Conservation (phyloP, 2,329 filamentous ascomycete species). For the Colletotrichum eleusines region DNA sequence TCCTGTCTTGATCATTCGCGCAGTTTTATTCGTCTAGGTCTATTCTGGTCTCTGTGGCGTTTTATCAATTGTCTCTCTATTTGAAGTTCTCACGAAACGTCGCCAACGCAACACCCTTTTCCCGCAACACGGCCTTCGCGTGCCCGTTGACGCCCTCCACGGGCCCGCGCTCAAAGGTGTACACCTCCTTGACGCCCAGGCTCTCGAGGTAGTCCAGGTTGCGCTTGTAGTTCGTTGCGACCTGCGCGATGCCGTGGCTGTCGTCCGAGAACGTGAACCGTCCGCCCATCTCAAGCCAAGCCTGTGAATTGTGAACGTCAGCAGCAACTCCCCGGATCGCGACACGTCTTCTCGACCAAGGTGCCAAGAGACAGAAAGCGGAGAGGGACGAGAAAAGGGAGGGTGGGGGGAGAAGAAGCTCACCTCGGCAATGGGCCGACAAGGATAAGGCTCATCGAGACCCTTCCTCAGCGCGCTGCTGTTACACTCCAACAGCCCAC, state of each 20-base stretch:
- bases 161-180: conserved; percentile 61
- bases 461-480: conserved; percentile 90
- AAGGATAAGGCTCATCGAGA: conserved; percentile 90
- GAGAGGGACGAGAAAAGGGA: conserved; percentile 14
- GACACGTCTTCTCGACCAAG: neutral
- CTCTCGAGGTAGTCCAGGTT: conserved; percentile 77
- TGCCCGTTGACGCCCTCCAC: conserved; percentile 47
- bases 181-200: conserved; percentile 74
- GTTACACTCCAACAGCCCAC: conserved; percentile 90
- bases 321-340: neutral
- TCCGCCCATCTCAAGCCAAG: conserved; percentile 79
- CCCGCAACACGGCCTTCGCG: conserved; percentile 53
- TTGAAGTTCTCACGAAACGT: conserved; percentile 53
- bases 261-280: conserved; percentile 94
- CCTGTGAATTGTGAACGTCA: conserved; percentile 56
- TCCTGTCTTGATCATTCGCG: too few relatives aligned
- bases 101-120: conserved; percentile 58
- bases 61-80: conserved; percentile 8
- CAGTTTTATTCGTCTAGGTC: neutral
- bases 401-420: conserved; percentile 46
- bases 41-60: neutral
- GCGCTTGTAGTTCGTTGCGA: conserved; percentile 84
- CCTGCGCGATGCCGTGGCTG: conserved; percentile 88
- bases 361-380: neutral
- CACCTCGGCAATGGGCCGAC: conserved; percentile 80